These are phyloP conservation scores for Xerocomus nothofagi DNA, from an alignment of 1,284 basidiomycete species.

Conservation along the genomic window DNA sequence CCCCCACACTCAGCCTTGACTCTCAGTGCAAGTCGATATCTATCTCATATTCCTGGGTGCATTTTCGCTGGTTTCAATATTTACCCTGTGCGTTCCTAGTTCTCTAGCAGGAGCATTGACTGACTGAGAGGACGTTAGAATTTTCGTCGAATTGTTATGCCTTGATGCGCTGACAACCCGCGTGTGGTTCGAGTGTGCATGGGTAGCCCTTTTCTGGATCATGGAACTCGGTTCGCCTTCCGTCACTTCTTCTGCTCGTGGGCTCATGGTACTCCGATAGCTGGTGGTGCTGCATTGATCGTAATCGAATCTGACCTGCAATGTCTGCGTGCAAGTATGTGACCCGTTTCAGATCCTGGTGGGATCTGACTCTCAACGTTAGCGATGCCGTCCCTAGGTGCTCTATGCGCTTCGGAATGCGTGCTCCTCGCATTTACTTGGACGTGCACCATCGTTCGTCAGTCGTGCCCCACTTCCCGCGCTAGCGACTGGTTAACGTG, in stretches of 20 bases:
- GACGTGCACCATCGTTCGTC: conserved; percentile 56
- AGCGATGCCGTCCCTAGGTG: conserved; percentile 7
- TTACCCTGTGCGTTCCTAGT: conserved; percentile 53
- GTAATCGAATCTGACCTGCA: conserved; percentile 36
- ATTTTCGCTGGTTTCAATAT: conserved; percentile 54
- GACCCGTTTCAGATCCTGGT: neutral
- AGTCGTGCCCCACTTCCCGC: conserved; percentile 31
- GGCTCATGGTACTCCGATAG: conserved; percentile 33
- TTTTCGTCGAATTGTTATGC: conserved; percentile 59
- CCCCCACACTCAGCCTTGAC: neutral
- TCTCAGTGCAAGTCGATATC: conserved; percentile 50
- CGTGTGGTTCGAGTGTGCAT: conserved; percentile 71
- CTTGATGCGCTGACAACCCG: conserved; percentile 52
- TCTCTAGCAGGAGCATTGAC: neutral
- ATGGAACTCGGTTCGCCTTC: conserved; percentile 58
- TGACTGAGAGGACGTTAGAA: conserved; percentile 37
- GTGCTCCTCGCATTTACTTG: conserved; percentile 66
- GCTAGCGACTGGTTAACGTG: conserved; percentile 2
- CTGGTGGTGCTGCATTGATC: conserved; percentile 47
- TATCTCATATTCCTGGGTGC: conserved; percentile 66
- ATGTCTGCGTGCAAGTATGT: conserved; percentile 19
- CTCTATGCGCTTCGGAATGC: conserved; percentile 53
- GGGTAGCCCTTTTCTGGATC: conserved; percentile 58
- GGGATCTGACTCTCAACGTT: conserved; percentile 11
- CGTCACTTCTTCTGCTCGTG: neutral